Base-by-base conservation (phyloP, 345 rosid genomes). In the Iberis pinnata region DNA sequence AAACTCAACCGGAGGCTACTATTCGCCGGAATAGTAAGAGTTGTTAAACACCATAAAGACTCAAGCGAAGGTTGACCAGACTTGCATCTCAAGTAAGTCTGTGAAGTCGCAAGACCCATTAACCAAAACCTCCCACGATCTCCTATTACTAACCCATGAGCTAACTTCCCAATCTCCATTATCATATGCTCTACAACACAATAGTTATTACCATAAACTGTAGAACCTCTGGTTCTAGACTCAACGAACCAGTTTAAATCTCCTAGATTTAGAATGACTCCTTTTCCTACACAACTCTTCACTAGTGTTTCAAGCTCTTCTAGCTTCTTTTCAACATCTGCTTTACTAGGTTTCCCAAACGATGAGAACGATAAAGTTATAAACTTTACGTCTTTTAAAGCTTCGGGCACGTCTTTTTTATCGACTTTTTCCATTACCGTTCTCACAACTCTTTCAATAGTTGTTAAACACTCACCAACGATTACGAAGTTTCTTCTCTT, bases 51-150 rank as follows among this genome's bases (percentile, higher is more conserved):
- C 89, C 83, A 87, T 37, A 84, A 56, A 41, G 73, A 62, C 49
- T 84, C 87, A 1, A 75, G 71, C 17, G 89, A 82, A 9, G 95
- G 90, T 62, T 75, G 69, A 19, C 78, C 80, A 12, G 83, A 72
- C 81, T 82, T 84, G 53, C 80, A 82, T 66, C 78, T 84, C 80
- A 76, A 68, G 78, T 80, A 90, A 52, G 78, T 81, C 44, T 84
- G 83, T 48, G 83, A 81, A 65, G 89, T 84, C n/a, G 98, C 87
- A 50, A 78, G 74, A 32, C 89, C 95, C 74, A 87, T 50, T n/a
- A 90, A 56, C 88, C 88, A 81, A 71, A 87, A 65, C 65, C 77
- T 77, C 13, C 74, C 78, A 65, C 65, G 71, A 11, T 70, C 87
- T 53, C 78, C 78, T 47, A 71, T 42, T 18, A 70, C 32, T 6